Base-by-base conservation (phyloP, 371 early-diverging fungal genomes). In the Circinella minor region DNA sequence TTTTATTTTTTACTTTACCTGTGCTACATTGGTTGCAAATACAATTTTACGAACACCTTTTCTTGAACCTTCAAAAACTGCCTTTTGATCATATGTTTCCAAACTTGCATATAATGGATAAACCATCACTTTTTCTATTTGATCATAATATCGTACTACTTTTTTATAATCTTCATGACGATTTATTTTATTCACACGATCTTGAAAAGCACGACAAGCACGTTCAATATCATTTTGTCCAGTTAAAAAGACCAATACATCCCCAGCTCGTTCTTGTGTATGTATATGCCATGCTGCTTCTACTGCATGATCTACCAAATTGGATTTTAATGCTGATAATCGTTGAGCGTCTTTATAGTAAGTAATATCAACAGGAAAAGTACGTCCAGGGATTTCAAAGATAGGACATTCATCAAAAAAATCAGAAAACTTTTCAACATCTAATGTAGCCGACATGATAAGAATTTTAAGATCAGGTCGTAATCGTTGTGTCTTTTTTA, bases 21-120 rank as follows among this genome's bases (percentile, higher is more conserved):
- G 99, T 46, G 99, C 99, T 77, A 99, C 99, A 78, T 99, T 99
- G 47, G 99, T 99, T 4, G 99, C 95, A 75, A 99, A 89, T 14
- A 99, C 97, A 43, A 99, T 91, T 71, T 99, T 99, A 43, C 99
- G 86, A 0, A 89, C 89, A 1, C 90, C 89, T 14, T 84, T 83
- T 18, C 92, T 93, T 0, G 98, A 89, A 4, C 90, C 91, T 64
- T 95, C 95, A 86, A 99, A 98, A 38, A 98, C 96, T 57, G 95
- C 92, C 68, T 89, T 88, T 83, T 97, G 98, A 66, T 94, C 89
- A 60, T 92, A 91, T 0, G 94, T 88, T 43, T 96, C 98, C 67
- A 99, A 83, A 70, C 91, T 93, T 27, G 98, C 93, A 74, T 98
- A 97, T 18, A 99, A 89, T 1, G 98, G 98, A 69, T 93, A 92